A percentile compares a stretch with the other conserved stretches of the same genome.
phyloP scores from a whole-genome alignment of 805 yeast genomes.

The Suhomyces emberorum region DNA sequence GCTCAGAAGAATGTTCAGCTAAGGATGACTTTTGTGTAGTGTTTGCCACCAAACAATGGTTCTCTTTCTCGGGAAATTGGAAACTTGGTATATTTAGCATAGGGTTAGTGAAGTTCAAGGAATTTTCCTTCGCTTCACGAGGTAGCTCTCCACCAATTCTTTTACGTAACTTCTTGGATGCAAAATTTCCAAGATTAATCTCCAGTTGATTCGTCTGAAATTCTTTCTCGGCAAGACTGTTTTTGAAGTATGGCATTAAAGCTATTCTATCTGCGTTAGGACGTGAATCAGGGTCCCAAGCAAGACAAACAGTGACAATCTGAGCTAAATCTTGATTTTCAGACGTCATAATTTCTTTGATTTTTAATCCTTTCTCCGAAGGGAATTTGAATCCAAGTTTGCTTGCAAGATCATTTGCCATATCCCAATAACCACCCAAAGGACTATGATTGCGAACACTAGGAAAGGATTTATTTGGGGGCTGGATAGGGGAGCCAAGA shows the following conservation, averaged over 20 bases:
- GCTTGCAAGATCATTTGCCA: conserved; percentile 51
- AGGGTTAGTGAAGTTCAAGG: no score
- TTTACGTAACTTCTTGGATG: no score
- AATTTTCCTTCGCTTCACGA: no score
- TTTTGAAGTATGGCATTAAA: conserved; percentile 52
- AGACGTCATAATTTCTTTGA: conserved; percentile 44
- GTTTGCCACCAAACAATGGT: neutral
- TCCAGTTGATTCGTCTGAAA: no score
- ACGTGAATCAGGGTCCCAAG: conserved; percentile 78
- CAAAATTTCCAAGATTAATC: neutral
- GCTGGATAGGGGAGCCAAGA: conserved; percentile 67
- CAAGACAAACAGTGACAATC: conserved; percentile 49
- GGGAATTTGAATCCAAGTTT: conserved; percentile 59
- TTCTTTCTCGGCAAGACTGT: conserved; percentile 22
- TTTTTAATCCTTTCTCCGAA: conserved; percentile 45
- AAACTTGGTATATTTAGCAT: neutral
- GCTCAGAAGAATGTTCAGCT: neutral
- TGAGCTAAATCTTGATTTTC: conserved; percentile 41
- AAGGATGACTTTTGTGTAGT: neutral
- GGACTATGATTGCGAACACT: conserved; percentile 27
- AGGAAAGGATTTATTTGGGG: conserved; percentile 14
- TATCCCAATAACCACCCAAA: conserved; percentile 74
- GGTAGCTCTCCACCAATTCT: no score
- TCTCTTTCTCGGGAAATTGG: neutral
- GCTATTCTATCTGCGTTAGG: conserved; percentile 49